Evolutionary conservation across 495 filamentous ascomycete genomes (phyloP).

Genomic region (Penicillium chermesinum): DNA sequence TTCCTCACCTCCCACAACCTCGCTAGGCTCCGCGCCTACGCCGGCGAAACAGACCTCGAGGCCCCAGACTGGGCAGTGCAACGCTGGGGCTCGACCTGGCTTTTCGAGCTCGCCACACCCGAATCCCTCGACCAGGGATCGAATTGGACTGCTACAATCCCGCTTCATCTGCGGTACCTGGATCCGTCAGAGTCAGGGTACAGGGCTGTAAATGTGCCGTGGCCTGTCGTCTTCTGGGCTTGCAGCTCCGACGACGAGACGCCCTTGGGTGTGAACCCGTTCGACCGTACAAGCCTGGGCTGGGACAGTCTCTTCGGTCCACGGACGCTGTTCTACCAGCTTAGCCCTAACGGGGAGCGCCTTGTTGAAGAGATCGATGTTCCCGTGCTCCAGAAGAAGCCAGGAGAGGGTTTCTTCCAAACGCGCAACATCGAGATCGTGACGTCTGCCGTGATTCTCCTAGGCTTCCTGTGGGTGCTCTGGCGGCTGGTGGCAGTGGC

Average conservation of each 20-base stretch:
- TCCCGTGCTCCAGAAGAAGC: conserved; percentile 58
- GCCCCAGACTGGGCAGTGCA: conserved; percentile 76
- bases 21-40: conserved; percentile 57
- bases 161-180: conserved; percentile 87
- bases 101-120: conserved; percentile 66
- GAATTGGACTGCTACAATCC: conserved; percentile 71
- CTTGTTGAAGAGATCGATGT: conserved; percentile 61
- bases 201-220: conserved; percentile 48
- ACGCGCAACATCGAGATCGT: conserved; percentile 61
- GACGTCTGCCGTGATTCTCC: conserved; percentile 61
- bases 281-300: conserved; percentile 76
- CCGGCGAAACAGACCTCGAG: conserved; percentile 86
- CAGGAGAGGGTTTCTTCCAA: conserved; percentile 42
- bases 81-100: conserved; percentile 74
- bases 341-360: conserved; percentile 51
- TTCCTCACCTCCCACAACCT: conserved; percentile 75
- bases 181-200: conserved; percentile 50
- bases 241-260: conserved; percentile 69
- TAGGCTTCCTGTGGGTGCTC: conserved; percentile 72
- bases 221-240: conserved; percentile 89
- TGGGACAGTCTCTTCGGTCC: conserved; percentile 82
- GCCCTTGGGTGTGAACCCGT: conserved; percentile 72
- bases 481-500: conserved; percentile 55
- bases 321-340: conserved; percentile 80
- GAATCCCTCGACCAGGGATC: conserved; percentile 7